phyloP scores from a whole-genome alignment of 1,139 yeast genomes.

The Meyerozyma elateridarum region DNA sequence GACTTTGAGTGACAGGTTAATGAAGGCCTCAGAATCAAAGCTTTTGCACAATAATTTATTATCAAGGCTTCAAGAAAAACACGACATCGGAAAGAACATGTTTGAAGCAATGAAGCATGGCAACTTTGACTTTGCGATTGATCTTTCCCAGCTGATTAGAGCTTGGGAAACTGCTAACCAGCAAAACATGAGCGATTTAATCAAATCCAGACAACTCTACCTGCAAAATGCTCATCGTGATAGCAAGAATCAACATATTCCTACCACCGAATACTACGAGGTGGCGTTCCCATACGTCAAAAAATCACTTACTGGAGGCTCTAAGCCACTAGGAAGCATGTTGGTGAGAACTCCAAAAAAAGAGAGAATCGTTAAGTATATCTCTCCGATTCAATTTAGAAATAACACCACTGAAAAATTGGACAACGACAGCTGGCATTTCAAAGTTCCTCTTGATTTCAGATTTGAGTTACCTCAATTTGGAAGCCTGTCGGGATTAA shows the following conservation, averaged over 20 bases:
- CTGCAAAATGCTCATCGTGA: background rate
- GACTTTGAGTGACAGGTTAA: slow-evolving; percentile 10
- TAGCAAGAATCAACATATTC: background rate
- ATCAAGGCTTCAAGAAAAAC: slow-evolving; percentile 25
- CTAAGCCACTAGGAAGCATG: slow-evolving; percentile 16
- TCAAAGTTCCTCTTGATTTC: slow-evolving; percentile 27
- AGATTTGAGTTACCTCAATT: slow-evolving; percentile 12
- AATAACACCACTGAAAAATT: slow-evolving; percentile 6
- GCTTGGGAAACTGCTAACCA: slow-evolving; percentile 4
- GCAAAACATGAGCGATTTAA: slow-evolving; percentile 8
- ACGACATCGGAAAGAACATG: slow-evolving; percentile 20
- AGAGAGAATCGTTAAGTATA: slow-evolving; percentile 25
- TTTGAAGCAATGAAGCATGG: slow-evolving; percentile 15
- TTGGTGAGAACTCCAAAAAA: slow-evolving; percentile 24
- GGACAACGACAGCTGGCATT: slow-evolving; percentile 21
- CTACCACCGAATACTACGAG: slow-evolving; percentile 9
- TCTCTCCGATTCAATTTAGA: slow-evolving; percentile 28
- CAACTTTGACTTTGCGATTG: slow-evolving; percentile 12
- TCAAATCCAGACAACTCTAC: slow-evolving; percentile 12
- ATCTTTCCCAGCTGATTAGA: slow-evolving; percentile 10
- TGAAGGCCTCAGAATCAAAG: slow-evolving; percentile 17
- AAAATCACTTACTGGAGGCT: slow-evolving; percentile 11
- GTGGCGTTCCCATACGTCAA: slow-evolving; percentile 14
- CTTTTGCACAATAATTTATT: slow-evolving; percentile 25
- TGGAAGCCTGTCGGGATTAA: background rate